Evolutionary conservation across 1,284 basidiomycete genomes (phyloP), one percentile per base, ranked within the genome.

Genomic region (Flammula alnicola): DNA sequence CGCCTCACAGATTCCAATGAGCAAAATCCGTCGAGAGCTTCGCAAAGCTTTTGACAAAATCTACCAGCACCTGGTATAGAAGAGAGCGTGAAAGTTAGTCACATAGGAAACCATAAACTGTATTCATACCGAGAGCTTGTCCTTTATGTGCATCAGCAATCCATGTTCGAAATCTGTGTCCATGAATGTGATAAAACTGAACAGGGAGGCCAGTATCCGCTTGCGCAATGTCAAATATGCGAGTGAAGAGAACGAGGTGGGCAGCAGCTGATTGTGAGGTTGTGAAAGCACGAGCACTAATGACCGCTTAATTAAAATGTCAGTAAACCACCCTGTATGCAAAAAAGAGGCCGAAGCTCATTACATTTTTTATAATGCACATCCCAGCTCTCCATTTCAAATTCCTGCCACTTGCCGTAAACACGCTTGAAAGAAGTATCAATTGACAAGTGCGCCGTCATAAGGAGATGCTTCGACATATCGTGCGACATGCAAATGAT

Each of bases 311-410:
- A 19, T 10, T 30, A 10, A 3, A 27, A 33, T 14, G 44, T 17
- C 14, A 36, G 45, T 32, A 3, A 36, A 9, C 42, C n/a, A n/a
- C n/a, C n/a, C n/a, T n/a, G n/a, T n/a, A n/a, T n/a, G n/a, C n/a
- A n/a, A n/a, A n/a, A n/a, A n/a, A n/a, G n/a, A n/a, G n/a, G n/a
- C n/a, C n/a, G n/a, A n/a, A n/a, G n/a, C n/a, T n/a, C n/a, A n/a
- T n/a, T n/a, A n/a, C n/a, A n/a, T n/a, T n/a, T n/a, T n/a, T n/a
- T n/a, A n/a, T n/a, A n/a, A n/a, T n/a, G n/a, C n/a, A n/a, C n/a
- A n/a, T 63, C 56, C 63, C 63, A 66, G 1, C 39, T 45, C 33
- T 63, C 64, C 16, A 64, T 60, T 40, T 63, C 58, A 29, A 65
- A 64, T 33, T 64, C 63, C 20, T 63, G 54, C 58, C 58, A 64